These are phyloP conservation scores for Plasmodium falciparum DNA, from an alignment of 169 alveolate species.

Conservation along the genomic window DNA sequence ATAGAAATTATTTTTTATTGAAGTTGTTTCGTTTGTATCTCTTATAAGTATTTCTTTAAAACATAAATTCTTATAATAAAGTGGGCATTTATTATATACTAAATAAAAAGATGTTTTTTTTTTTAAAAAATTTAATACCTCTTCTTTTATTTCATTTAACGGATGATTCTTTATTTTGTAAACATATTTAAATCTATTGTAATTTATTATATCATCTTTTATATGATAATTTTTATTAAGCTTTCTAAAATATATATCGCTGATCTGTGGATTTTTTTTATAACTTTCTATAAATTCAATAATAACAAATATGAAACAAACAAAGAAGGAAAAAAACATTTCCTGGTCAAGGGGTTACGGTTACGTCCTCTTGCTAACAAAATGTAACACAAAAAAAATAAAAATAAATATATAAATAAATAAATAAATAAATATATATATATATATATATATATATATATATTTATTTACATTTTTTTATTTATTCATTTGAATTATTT, in stretches of 20 bases:
- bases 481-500: too few species aligned
- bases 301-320: background rate
- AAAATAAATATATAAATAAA: background rate
- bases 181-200: constrained; percentile 72
- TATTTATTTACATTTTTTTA: too few species aligned
- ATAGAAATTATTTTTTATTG: constrained; percentile 44
- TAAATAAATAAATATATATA: too few species aligned
- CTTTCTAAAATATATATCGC: constrained; percentile 22
- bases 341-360: background rate
- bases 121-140: constrained; percentile 40
- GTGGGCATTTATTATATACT: constrained; percentile 70
- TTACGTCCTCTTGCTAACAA: background rate
- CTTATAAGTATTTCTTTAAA: constrained; percentile 66
- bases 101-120: constrained; percentile 18
- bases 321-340: constrained; percentile 4
- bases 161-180: constrained; percentile 74
- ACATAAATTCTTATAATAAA: constrained; percentile 37
- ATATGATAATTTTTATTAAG: constrained; percentile 50
- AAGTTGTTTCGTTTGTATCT: constrained; percentile 68
- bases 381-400: background rate
- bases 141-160: constrained; percentile 31
- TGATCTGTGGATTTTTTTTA: constrained; percentile 19
- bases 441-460: too few species aligned
- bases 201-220: constrained; percentile 68
- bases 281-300: background rate